Conservation (phyloP, 257 asterid genomes). For the Cinchona pubescens region DNA sequence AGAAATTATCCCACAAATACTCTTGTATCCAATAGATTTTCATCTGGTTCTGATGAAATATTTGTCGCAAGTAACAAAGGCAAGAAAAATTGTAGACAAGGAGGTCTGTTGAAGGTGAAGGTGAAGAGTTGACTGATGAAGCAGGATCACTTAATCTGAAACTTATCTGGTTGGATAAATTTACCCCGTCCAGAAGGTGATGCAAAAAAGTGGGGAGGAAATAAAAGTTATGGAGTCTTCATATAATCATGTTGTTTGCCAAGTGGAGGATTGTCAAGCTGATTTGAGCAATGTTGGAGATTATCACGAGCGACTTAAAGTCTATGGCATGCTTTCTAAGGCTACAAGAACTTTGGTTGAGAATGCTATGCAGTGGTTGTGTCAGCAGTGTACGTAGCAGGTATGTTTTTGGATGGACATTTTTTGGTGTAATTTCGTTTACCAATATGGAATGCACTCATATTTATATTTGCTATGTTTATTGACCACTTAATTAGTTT, state of each 20-base stretch:
- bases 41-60: slow-evolving; percentile 42
- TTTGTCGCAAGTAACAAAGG: slow-evolving; percentile 38
- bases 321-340: slow-evolving; percentile 82
- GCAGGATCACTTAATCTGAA: slow-evolving; percentile 60
- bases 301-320: slow-evolving; percentile 91
- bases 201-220: slow-evolving; percentile 46
- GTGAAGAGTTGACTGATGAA: slow-evolving; percentile 42
- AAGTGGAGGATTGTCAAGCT: slow-evolving; percentile 73
- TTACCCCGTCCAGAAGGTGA: slow-evolving; percentile 46
- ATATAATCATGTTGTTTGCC: slow-evolving; percentile 60
- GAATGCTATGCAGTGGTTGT: slow-evolving; percentile 75
- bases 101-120: slow-evolving; percentile 46
- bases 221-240: slow-evolving; percentile 46
- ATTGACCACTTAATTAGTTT: background rate
- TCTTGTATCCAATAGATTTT: slow-evolving; percentile 32
- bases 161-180: slow-evolving; percentile 73
- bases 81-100: slow-evolving; percentile 61
- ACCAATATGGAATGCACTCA: background rate
- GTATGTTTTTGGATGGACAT: slow-evolving; percentile 26
- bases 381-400: slow-evolving; percentile 99
- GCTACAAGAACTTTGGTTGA: slow-evolving; percentile 71
- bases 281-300: slow-evolving; percentile 81
- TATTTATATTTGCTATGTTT: background rate
- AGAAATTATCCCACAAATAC: slow-evolving; percentile 30
- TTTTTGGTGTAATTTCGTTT: background rate